Evolutionary conservation across 257 asterid genomes (phyloP).

Genomic region (Scutellaria minor): DNA sequence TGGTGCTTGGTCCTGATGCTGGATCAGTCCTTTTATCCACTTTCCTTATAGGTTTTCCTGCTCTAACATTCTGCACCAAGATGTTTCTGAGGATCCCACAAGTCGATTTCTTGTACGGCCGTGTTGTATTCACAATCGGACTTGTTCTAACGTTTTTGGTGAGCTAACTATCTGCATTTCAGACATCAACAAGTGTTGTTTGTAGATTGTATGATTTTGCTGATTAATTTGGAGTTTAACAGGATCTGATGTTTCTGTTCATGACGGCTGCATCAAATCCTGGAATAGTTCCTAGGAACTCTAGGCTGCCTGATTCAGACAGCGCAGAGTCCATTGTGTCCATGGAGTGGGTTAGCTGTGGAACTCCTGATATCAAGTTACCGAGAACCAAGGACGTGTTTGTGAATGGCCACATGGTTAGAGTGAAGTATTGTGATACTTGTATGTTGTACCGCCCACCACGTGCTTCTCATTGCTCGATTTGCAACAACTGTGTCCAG

Average conservation of each 20-base stretch:
- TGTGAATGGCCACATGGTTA: slow-evolving; percentile 67
- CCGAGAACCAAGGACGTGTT: slow-evolving; percentile 73
- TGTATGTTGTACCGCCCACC: slow-evolving; percentile 90
- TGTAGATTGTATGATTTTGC: slow-evolving; percentile 2
- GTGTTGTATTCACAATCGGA: slow-evolving; percentile 52
- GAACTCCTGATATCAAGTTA: slow-evolving; percentile 54
- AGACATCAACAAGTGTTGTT: not conserved
- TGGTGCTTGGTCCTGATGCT: slow-evolving; percentile 84
- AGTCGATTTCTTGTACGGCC: slow-evolving; percentile 50
- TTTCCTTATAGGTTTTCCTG: slow-evolving; percentile 69
- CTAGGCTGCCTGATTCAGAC: slow-evolving; percentile 60
- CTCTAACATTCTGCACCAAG: slow-evolving; percentile 65
- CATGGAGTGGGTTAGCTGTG: slow-evolving; percentile 61
- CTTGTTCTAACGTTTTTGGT: slow-evolving; percentile 68
- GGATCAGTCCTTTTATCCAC: slow-evolving; percentile 63
- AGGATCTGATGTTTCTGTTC: slow-evolving; percentile 78
- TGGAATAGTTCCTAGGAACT: slow-evolving; percentile 80
- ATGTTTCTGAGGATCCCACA: slow-evolving; percentile 54
- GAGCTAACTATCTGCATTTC: slow-evolving; percentile 33
- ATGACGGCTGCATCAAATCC: slow-evolving; percentile 82
- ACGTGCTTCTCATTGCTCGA: slow-evolving; percentile 95
- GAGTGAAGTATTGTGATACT: slow-evolving; percentile 87
- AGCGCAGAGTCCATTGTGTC: slow-evolving; percentile 48
- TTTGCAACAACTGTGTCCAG: slow-evolving; percentile 95
- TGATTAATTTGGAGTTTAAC: slow-evolving; percentile 31